These are phyloP conservation scores for Cyclanthera cordifolia DNA, from an alignment of 306 rosid species.

Conservation along the genomic window DNA sequence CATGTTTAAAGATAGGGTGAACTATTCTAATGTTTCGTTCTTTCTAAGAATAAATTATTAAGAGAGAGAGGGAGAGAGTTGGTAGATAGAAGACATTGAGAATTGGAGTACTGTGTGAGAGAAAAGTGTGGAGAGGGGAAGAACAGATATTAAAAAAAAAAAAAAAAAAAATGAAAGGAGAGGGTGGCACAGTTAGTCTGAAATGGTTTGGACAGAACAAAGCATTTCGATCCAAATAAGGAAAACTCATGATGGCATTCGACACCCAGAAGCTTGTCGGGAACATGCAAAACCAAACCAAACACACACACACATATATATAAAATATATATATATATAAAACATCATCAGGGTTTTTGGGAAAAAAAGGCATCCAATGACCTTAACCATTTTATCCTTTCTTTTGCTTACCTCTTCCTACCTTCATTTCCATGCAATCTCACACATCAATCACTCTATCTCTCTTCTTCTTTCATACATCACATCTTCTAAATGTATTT, in stretches of 20 bases:
- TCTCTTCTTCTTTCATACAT: neutral
- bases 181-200: constrained; percentile 22
- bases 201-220: constrained; percentile 18
- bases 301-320: constrained; percentile 10
- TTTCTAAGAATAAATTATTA: too few relatives aligned
- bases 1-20: too few relatives aligned
- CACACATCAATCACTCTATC: neutral
- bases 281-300: constrained; percentile 73
- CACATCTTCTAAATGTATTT: neutral
- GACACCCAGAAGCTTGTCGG: constrained; percentile 59
- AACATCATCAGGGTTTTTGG: constrained; percentile 28
- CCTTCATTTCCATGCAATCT: constrained; percentile 9
- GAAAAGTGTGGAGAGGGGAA: constrained; percentile 19
- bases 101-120: constrained; percentile 15
- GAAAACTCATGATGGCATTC: constrained; percentile 63
- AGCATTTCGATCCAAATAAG: constrained; percentile 39
- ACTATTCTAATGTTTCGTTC: too few relatives aligned
- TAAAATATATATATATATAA: neutral
- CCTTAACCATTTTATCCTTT: constrained; percentile 24
- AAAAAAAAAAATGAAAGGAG: neutral
- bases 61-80: too few relatives aligned
- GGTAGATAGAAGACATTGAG: neutral
- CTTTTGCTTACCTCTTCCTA: constrained; percentile 19
- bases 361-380: constrained; percentile 23
- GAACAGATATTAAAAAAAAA: neutral